These are phyloP conservation scores for Plantago major DNA, from an alignment of 257 asterid genomes.

Conservation along the genomic window DNA sequence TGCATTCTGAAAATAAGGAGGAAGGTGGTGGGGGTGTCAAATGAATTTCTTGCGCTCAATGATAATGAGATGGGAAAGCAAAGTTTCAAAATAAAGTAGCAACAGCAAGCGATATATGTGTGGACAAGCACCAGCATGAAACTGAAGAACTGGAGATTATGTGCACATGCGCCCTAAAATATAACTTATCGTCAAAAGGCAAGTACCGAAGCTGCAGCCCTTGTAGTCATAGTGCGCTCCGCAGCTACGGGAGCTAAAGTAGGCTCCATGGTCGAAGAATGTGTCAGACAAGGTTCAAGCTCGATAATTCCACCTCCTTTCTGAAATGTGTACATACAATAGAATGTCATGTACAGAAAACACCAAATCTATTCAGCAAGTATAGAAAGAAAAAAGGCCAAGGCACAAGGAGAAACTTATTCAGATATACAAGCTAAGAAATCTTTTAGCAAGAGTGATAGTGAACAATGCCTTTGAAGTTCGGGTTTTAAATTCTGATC, in stretches of 20 bases:
- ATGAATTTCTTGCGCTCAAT: slow-evolving; percentile 10
- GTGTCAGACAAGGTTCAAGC: slow-evolving; percentile 89
- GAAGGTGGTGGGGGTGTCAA: slow-evolving; percentile 13
- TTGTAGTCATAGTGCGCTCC: slow-evolving; percentile 96
- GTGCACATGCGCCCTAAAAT: neutral
- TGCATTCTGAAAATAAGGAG: slow-evolving; percentile 55
- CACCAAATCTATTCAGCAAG: slow-evolving; percentile 1
- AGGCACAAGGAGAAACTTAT: slow-evolving; percentile 7
- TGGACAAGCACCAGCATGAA: neutral
- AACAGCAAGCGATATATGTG: neutral
- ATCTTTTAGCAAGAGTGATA: neutral
- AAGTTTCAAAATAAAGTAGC: slow-evolving; percentile 15
- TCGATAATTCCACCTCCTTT: slow-evolving; percentile 87
- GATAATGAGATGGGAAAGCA: slow-evolving; percentile 13
- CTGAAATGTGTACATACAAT: slow-evolving; percentile 34
- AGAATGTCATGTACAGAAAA: slow-evolving; percentile 11
- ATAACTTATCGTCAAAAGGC: slow-evolving; percentile 12
- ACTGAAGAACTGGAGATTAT: neutral
- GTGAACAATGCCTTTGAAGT: slow-evolving; percentile 3
- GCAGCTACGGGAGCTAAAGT: slow-evolving; percentile 96
- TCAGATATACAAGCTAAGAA: slow-evolving; percentile 16
- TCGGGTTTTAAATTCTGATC: slow-evolving; percentile 1
- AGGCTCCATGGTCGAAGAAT: slow-evolving; percentile 95
- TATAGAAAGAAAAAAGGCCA: slow-evolving; percentile 15
- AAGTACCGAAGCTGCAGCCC: slow-evolving; percentile 97